Conservation (phyloP, 768 basidiomycete genomes). For the Tylopilus rubrobrunneus region DNA sequence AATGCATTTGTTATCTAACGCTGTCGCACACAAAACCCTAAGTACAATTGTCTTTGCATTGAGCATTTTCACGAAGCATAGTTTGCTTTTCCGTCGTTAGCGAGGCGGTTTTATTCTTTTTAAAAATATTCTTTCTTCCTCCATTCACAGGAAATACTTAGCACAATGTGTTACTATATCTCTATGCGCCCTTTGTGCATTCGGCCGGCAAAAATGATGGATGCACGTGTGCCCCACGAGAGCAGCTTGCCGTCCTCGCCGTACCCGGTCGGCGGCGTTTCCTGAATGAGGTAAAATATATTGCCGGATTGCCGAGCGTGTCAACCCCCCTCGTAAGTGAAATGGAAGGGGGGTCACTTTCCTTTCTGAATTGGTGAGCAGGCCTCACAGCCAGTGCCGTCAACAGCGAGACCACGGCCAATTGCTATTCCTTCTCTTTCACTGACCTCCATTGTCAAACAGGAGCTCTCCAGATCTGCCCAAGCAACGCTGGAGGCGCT, state of each 20-base stretch:
- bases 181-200: neutral
- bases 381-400: slow-evolving; percentile 21
- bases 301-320: neutral
- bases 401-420: slow-evolving; percentile 24
- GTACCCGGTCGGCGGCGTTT: neutral
- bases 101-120: slow-evolving; percentile 3
- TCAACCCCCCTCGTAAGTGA: slow-evolving; percentile 11
- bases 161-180: slow-evolving; percentile 14
- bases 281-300: neutral
- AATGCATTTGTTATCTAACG: slow-evolving; percentile 34
- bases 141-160: slow-evolving; percentile 5
- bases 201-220: neutral
- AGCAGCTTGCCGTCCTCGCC: too few relatives aligned
- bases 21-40: slow-evolving; percentile 23
- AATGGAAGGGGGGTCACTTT: slow-evolving; percentile 27
- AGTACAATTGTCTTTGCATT: slow-evolving; percentile 21
- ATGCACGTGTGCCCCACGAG: neutral
- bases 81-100: slow-evolving; percentile 18
- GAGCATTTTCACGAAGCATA: slow-evolving; percentile 26
- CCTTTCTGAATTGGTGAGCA: slow-evolving; percentile 20
- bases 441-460: slow-evolving; percentile 18
- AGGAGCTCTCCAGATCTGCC: slow-evolving; percentile 18
- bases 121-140: too few relatives aligned
- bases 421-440: slow-evolving; percentile 14
- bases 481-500: slow-evolving; percentile 22